Conservation (phyloP, 225 moss, liverwort and hornwort genomes). For the Marchantia polymorpha region DNA sequence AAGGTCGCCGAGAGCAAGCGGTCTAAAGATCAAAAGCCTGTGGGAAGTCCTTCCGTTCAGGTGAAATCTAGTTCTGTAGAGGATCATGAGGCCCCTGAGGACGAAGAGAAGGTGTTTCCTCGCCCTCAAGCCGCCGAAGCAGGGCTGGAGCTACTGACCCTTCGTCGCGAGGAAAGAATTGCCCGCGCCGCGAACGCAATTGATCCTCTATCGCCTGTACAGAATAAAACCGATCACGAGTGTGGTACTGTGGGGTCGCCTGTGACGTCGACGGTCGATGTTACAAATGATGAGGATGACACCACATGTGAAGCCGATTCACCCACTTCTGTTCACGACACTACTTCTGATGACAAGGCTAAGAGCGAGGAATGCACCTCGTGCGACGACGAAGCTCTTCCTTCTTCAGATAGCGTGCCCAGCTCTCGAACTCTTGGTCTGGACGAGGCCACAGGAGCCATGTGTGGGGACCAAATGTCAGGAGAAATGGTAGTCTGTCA, state of each 20-base stretch:
- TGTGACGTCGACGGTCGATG: slow-evolving; percentile 1
- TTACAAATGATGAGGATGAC: not conserved
- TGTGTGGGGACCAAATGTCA: not conserved
- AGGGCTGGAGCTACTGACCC: not conserved
- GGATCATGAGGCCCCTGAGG: not conserved
- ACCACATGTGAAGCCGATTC: not conserved
- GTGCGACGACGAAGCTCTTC: not conserved
- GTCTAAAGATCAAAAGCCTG: slow-evolving; percentile 19
- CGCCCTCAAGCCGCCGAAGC: not conserved
- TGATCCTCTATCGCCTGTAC: not conserved
- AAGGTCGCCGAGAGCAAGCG: slow-evolving; percentile 31
- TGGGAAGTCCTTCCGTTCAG: slow-evolving; percentile 8
- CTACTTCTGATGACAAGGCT: not conserved
- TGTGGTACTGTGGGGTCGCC: not conserved
- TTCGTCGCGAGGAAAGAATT: not conserved
- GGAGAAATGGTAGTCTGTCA: not conserved
- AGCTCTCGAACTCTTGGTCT: not conserved
- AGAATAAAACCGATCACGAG: not conserved
- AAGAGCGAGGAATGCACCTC: not conserved
- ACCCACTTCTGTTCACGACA: not conserved
- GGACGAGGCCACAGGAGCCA: not conserved
- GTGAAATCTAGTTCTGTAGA: not conserved
- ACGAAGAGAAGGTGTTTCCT: slow-evolving; percentile 21
- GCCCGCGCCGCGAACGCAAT: not conserved
- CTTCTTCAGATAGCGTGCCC: not conserved